Conservation (phyloP, 2,329 filamentous ascomycete genomes). For the Stemphylium beticola region DNA sequence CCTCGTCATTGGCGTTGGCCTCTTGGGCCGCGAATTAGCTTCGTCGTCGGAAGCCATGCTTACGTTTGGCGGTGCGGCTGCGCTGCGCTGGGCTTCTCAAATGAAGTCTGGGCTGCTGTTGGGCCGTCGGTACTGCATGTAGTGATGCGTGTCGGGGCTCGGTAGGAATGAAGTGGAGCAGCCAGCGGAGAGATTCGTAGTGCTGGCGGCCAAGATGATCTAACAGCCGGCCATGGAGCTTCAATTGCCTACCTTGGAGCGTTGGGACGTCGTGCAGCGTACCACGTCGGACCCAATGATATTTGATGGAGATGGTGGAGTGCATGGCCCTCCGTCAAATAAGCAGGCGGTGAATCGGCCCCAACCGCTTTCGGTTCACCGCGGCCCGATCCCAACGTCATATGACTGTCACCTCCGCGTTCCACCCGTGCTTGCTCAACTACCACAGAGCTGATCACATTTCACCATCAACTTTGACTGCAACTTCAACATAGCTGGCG, state of each 20-base stretch:
- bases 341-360: conserved; percentile 36
- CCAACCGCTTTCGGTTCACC: conserved; percentile 36
- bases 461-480: background rate
- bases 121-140: conserved; percentile 19
- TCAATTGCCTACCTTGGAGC: conserved; percentile 38
- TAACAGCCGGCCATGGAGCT: conserved; percentile 30
- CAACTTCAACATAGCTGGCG: no score
- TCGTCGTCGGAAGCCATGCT: conserved; percentile 47
- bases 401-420: conserved; percentile 8
- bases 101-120: conserved; percentile 13
- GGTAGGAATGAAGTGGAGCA: conserved; percentile 11
- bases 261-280: conserved; percentile 35
- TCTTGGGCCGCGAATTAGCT: conserved; percentile 44
- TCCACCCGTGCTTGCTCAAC: conserved; percentile 1
- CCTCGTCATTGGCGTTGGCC: conserved; percentile 43
- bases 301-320: conserved; percentile 27
- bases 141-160: conserved; percentile 14
- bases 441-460: background rate
- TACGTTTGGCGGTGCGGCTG: conserved; percentile 33
- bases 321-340: conserved; percentile 33
- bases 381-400: conserved; percentile 30
- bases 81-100: conserved; percentile 23
- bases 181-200: conserved; percentile 16
- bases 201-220: conserved; percentile 23
- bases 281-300: conserved; percentile 45